Base-by-base conservation (phyloP, 768 basidiomycete genomes). In the Leccinum barrowsii region DNA sequence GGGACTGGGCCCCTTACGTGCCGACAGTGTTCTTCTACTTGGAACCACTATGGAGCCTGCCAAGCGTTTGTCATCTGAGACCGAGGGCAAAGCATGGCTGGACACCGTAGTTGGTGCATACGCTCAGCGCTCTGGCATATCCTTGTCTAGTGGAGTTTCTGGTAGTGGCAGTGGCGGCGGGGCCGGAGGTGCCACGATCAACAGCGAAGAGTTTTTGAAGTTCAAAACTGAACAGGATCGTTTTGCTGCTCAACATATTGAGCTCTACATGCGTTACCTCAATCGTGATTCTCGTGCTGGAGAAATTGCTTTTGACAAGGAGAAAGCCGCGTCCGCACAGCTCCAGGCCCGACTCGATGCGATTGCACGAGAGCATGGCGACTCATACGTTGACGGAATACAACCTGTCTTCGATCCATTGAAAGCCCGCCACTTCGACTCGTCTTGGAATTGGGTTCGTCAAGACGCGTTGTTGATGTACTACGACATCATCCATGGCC, bases 381-480 rank as follows among this genome's bases (percentile, higher is more conserved):
- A 98, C 57, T 73, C 80, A 0, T 99, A 99, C 75, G 79, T 98
- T 59, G 89, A 95, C 32, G 97, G 97, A 47, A 95, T 98, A 60
- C 90, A 95, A 68, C 97, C 97, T 10, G 81, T 84, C 58, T 99
- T 99, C 74, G 92, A 96, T 68, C 87, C 92, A 2, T 80, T 98
- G 67, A 98, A 99, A 75, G 97, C 95, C 12, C 91, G 97, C 49
- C 94, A 89, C 70, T 98, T 99, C 79, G 95, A 98, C 71, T 98
- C 96, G 2, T 94, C 90, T 6, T 99, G 96, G 97, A 99, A 99
- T 71, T 99, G 97, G 97, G 96, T 90, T 48, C 88, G 96, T 59
- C 97, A 99, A 76, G 95, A 97, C 61, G 93, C 94, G 15, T 80
- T 98, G 26, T 78, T 93, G 59, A 95, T 99, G 93, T 98, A 87